Conservation (phyloP, 2,329 filamentous ascomycete genomes). For the Pyricularia pennisetigena region DNA sequence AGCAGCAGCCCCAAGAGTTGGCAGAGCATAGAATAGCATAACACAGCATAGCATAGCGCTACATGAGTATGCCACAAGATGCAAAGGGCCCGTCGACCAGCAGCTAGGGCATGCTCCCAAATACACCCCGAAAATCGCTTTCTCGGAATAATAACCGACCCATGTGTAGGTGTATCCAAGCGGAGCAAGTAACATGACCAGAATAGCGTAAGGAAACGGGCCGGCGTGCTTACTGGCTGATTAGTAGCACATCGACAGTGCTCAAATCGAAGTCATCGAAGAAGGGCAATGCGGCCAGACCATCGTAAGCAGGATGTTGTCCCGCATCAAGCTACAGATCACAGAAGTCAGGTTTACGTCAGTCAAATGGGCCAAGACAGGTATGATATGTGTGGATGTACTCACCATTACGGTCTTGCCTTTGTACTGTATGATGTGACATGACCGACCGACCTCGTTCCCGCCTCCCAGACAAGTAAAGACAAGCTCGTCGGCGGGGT, state of each 20-base stretch:
- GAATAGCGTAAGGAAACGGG: constrained; percentile 1
- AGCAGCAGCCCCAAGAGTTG: not conserved
- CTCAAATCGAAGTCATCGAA: constrained; percentile 98
- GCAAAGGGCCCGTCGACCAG: not conserved
- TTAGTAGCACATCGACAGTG: constrained; percentile 91
- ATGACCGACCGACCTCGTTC: constrained; percentile 94
- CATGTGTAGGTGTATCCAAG: not conserved
- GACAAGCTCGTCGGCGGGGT: constrained; percentile 87
- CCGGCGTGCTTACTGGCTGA: constrained; percentile 82
- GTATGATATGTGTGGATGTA: not conserved
- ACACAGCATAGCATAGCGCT: not conserved
- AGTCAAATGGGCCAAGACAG: not conserved
- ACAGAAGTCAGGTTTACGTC: not conserved
- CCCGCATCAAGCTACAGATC: constrained; percentile 76
- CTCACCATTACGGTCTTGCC: constrained; percentile 97
- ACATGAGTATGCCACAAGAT: not conserved
- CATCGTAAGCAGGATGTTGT: constrained; percentile 93
- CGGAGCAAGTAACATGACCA: not conserved
- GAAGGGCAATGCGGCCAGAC: constrained; percentile 85
- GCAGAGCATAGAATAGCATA: not conserved
- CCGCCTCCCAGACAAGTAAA: constrained; percentile 91
- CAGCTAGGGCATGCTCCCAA: not conserved
- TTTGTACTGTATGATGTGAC: constrained; percentile 98
- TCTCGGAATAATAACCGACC: not conserved
- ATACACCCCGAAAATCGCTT: not conserved